Evolutionary conservation across 2,329 filamentous ascomycete genomes (phyloP).

Genomic region (Aspergillus niger): DNA sequence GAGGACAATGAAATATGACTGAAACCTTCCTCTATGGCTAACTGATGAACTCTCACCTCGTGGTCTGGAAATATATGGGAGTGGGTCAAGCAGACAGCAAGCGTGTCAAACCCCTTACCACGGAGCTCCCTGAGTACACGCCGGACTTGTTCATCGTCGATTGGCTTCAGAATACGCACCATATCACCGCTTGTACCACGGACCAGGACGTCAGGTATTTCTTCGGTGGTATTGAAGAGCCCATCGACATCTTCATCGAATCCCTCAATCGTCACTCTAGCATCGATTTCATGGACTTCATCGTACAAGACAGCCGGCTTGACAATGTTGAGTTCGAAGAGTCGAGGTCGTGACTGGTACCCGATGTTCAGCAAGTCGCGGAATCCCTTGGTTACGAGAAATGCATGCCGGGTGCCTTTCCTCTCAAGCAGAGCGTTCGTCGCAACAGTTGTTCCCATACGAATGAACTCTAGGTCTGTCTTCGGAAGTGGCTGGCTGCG

Average conservation of each 20-base stretch:
- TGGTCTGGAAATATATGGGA: constrained; percentile 84
- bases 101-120: constrained; percentile 35
- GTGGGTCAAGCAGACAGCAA: constrained; percentile 65
- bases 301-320: constrained; percentile 63
- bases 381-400: constrained; percentile 83
- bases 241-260: constrained; percentile 30
- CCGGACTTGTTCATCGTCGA: constrained; percentile 54
- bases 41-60: constrained; percentile 70
- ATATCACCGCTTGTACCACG: constrained; percentile 62
- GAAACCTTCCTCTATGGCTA: constrained; percentile 77
- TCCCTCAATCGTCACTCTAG: constrained; percentile 52
- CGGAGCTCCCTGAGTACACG: constrained; percentile 59
- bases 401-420: constrained; percentile 79
- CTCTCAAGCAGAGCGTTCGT: constrained; percentile 84
- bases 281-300: constrained; percentile 27
- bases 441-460: constrained; percentile 89
- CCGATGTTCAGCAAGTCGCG: constrained; percentile 80
- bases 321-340: constrained; percentile 80
- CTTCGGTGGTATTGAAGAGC: constrained; percentile 18
- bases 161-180: constrained; percentile 65
- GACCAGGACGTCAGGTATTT: constrained; percentile 14
- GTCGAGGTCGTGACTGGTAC: constrained; percentile 82
- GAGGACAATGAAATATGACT: constrained; percentile 69
- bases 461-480: constrained; percentile 52
- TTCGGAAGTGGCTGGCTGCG: constrained; percentile 20